Base-by-base conservation (phyloP, 78 protist genomes). In the Dictyostelium discoideum region DNA sequence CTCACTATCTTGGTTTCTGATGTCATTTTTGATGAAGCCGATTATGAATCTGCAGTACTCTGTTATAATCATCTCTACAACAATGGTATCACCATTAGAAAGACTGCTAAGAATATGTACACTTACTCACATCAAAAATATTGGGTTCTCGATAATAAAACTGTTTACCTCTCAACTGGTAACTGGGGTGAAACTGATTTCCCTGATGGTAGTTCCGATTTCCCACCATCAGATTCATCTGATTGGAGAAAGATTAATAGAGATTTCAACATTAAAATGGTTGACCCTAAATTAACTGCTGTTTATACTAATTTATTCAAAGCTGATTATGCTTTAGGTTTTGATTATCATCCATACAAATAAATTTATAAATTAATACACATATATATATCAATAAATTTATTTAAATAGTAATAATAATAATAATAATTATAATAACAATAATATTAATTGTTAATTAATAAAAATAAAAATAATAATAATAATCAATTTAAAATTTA, bases 111-210 rank as follows among this genome's bases (percentile, higher is more conserved):
- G 4, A 16, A 44, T 10, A 50, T 63, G 85, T 92, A 86, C 92
- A 63, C 84, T n/a, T 93, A 89, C 44, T 86, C 92, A 20, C 97
- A 96, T 74, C 94, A 92, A 79, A 96, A 96, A 80, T 92, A 50
- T 46, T 96, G 97, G 97, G 87, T 96, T 26, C 85, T 93, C 54
- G 97, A 96, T 81, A 93, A 83, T 29, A 48, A 74, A 16, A 60
- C 44, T 29, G 97, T 92, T 57, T 87, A 81, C 16, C 29, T 96
- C 14, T 63, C 92, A 73, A 86, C 97, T 39, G 97, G 97, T 76
- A 96, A 96, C 73, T 92, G 96, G 97, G 90, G 94, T 26, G 84
- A 87, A n/a, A 84, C 97, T 40, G 97, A 96, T 81, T 96, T 54
- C 63, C 97, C 97, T 22, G 14, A 18, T 48, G 93, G 88, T 24